Percentiles rank a stretch among this genome's conserved stretches.
Conservation (phyloP, 768 basidiomycete species). For the Stropharia rugosoannulata region DNA sequence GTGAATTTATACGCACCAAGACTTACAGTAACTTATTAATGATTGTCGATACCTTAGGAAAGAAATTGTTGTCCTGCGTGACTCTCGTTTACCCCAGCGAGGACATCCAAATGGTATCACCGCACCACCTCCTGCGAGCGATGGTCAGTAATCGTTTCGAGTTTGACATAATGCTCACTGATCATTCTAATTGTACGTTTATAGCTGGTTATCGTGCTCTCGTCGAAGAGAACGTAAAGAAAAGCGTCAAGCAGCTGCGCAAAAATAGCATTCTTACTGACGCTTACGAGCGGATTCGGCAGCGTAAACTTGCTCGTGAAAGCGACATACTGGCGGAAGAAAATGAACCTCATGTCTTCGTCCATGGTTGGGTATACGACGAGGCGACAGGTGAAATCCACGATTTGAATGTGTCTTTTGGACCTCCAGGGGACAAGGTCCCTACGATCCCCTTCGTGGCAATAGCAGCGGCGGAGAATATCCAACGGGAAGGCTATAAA, state of each 20-base stretch:
- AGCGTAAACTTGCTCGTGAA: background rate
- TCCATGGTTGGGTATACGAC: conserved; percentile 61
- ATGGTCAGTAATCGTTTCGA: conserved; percentile 17
- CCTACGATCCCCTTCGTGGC: conserved; percentile 33
- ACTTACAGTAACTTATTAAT: background rate
- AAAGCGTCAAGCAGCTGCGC: conserved; percentile 37
- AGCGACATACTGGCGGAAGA: background rate
- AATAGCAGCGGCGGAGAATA: conserved; percentile 26
- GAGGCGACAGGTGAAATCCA: conserved; percentile 47
- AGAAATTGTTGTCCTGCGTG: conserved; percentile 33
- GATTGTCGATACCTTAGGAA: conserved; percentile 15
- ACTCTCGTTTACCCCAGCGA: conserved; percentile 28
- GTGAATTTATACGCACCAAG: conserved; percentile 9
- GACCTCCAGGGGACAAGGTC: conserved; percentile 34
- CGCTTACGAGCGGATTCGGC: conserved; percentile 18
- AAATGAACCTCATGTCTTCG: conserved; percentile 25
- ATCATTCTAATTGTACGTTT: background rate
- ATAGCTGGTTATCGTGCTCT: conserved; percentile 38
- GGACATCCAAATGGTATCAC: conserved; percentile 23
- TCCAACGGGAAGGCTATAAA: conserved; percentile 18
- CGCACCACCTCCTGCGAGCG: conserved; percentile 18
- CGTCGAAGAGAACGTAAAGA: conserved; percentile 50
- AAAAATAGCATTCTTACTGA: conserved; percentile 33
- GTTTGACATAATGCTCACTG: background rate
- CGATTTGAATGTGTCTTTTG: conserved; percentile 45